Base-by-base conservation (phyloP, 2,329 filamentous ascomycete species). In the Fusarium siculi region DNA sequence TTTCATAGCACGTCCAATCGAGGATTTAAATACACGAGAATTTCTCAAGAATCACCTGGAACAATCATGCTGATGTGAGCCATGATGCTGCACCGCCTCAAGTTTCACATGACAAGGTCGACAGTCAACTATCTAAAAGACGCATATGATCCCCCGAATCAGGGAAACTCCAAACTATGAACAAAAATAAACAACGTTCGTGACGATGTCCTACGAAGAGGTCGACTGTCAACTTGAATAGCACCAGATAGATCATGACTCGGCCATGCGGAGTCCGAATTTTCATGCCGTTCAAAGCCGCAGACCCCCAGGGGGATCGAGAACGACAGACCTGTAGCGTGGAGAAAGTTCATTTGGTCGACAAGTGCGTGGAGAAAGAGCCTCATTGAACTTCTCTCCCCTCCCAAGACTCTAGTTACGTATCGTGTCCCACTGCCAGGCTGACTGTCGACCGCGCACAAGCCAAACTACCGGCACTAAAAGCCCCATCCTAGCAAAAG, bases 201-300 rank as follows among this genome's bases (percentile, higher is more conserved):
- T 50, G n/a, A 42, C 19, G 46, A 37, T 49, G 18, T 40, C 16
- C 21, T 28, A 34, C 28, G 44, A 36, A 18, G 36, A 67, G 53
- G 64, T 53, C 43, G 64, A 67, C 64, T 54, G 64, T 67, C 64
- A 36, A 53, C 64, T 58, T 28, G 32, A 34, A 61, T 37, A 61
- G 49, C 23, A 19, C 7, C n/a, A 7, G 18, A 32, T 12, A 6
- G 16, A 40, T 21, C 36, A 54, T 30, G 46, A 42, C 46, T 60
- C 46, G 44, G 3, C 18, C 28, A 11, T 40, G 60, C 43, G 53
- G 53, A 47, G 11, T 36, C 60, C 53, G 25, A 56, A 12, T 43
- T n/a, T 37, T 34, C 53, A 63, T 7, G 34, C 56, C 44, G 60
- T 28, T 58, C 28, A 0, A 46, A 39, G 21, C 28, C 34, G 42